Conservation (phyloP, 192 early-diverging fungal species). For the Linnemannia schmuckeri region DNA sequence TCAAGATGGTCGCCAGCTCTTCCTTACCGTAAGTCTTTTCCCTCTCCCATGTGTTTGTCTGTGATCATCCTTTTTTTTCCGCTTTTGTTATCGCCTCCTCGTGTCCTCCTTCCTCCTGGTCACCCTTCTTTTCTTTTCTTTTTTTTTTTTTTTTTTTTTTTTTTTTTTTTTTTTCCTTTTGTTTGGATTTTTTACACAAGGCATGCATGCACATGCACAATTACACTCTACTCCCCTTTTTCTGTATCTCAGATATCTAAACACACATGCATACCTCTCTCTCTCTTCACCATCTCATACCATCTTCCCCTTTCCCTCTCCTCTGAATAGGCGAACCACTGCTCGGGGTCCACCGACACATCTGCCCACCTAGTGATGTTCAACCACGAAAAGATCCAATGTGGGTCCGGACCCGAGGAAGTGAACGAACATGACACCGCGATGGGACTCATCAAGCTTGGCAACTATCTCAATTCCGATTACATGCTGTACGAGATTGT, state of each 20-base stretch:
- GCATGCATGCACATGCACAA: conserved; percentile 7
- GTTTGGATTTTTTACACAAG: too few relatives aligned
- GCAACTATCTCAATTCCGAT: conserved; percentile 40
- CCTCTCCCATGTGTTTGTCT: background rate
- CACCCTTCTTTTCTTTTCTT: background rate
- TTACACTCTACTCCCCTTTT: background rate
- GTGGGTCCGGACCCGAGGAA: conserved; percentile 29
- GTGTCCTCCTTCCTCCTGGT: background rate
- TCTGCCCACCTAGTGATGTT: conserved; percentile 62
- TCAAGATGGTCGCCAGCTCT: conserved; percentile 60
- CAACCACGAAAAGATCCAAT: conserved; percentile 57
- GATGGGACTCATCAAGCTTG: conserved; percentile 54
- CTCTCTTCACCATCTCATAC: background rate
- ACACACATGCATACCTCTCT: background rate
- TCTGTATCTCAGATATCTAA: background rate
- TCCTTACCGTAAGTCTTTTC: conserved; percentile 56
- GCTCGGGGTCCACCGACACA: conserved; percentile 49
- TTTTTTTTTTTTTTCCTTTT: background rate
- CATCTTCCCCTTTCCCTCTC: background rate
- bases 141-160: background rate
- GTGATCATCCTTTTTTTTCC: background rate
- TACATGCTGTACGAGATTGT: conserved; percentile 58
- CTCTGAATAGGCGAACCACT: conserved; percentile 57
- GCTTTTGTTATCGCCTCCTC: background rate
- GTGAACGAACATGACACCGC: conserved; percentile 57